Conservation (phyloP, 371 early-diverging fungal species). For the Mortierella sp. region DNA sequence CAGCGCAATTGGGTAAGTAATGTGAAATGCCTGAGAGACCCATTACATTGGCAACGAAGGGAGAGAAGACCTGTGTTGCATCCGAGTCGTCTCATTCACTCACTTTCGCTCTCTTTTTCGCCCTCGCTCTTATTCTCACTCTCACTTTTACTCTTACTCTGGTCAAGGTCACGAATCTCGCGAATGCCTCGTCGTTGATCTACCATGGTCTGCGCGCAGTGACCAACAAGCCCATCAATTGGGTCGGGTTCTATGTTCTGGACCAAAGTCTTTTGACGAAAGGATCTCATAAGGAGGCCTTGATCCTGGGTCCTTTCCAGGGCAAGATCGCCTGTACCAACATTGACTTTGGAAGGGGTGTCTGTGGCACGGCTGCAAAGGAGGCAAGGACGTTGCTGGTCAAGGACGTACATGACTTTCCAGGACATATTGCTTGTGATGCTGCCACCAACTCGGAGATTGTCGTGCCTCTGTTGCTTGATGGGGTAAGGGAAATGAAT, state of each 20-base stretch:
- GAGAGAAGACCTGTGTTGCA: no score
- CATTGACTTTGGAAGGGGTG: constrained; percentile 86
- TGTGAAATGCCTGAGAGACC: no score
- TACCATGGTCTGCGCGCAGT: constrained; percentile 79
- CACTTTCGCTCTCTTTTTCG: no score
- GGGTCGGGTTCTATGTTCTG: constrained; percentile 89
- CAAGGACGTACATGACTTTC: constrained; percentile 83
- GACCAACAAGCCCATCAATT: constrained; percentile 86
- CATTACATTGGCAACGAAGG: no score
- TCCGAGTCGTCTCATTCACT: no score
- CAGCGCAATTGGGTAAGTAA: constrained; percentile 66
- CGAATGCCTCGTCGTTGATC: constrained; percentile 84
- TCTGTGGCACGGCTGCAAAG: constrained; percentile 87
- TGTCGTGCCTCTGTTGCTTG: constrained; percentile 83
- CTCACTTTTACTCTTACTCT: no score
- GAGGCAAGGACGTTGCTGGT: constrained; percentile 69
- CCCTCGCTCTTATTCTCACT: no score
- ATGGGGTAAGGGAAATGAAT: constrained; percentile 55
- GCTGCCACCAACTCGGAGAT: constrained; percentile 88
- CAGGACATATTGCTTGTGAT: constrained; percentile 95
- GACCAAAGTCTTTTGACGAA: constrained; percentile 55
- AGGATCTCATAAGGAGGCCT: constrained; percentile 31
- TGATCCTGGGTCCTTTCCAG: constrained; percentile 92
- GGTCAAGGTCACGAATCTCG: constrained; percentile 82
- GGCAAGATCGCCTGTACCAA: constrained; percentile 90